These are phyloP conservation scores for Myriangium duriaei DNA, from an alignment of 2,329 filamentous ascomycete species.

Conservation along the genomic window DNA sequence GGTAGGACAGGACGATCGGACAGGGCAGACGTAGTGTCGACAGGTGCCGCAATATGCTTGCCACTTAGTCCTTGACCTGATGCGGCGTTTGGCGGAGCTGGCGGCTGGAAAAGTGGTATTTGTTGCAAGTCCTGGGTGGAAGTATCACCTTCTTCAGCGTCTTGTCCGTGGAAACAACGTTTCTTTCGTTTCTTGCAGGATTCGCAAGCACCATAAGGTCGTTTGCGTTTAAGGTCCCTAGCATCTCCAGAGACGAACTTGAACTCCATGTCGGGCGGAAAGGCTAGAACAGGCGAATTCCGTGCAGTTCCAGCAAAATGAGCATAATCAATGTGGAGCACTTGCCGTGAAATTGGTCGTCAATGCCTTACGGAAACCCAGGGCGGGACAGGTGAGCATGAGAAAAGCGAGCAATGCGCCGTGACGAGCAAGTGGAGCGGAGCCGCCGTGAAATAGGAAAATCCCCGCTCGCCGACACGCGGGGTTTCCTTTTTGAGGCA, in stretches of 20 bases:
- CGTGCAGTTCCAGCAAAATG: too few relatives aligned
- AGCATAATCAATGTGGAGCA: too few relatives aligned
- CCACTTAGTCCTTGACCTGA: neutral
- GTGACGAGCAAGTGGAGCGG: too few relatives aligned
- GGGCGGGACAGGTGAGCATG: too few relatives aligned
- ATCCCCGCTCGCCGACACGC: too few relatives aligned
- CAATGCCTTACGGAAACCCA: too few relatives aligned
- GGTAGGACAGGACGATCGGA: constrained; percentile 14
- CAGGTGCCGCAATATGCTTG: neutral
- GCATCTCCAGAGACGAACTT: constrained; percentile 34
- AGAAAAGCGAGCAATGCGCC: too few relatives aligned
- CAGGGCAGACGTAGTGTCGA: neutral
- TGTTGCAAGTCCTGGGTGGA: constrained; percentile 1
- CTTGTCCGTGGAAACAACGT: constrained; percentile 12
- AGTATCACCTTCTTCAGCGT: constrained; percentile 1
- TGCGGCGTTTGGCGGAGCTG: neutral
- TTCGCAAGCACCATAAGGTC: constrained; percentile 32
- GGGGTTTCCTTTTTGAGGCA: too few relatives aligned
- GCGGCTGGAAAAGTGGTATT: neutral
- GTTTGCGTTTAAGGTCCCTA: constrained; percentile 32
- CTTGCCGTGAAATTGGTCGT: too few relatives aligned
- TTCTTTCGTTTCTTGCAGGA: constrained; percentile 33
- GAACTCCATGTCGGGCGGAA: constrained; percentile 12
- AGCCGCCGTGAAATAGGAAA: too few relatives aligned
- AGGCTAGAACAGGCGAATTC: too few relatives aligned